Base-by-base conservation (phyloP, 495 filamentous ascomycete genomes). In the Penicillium egyptiacum region DNA sequence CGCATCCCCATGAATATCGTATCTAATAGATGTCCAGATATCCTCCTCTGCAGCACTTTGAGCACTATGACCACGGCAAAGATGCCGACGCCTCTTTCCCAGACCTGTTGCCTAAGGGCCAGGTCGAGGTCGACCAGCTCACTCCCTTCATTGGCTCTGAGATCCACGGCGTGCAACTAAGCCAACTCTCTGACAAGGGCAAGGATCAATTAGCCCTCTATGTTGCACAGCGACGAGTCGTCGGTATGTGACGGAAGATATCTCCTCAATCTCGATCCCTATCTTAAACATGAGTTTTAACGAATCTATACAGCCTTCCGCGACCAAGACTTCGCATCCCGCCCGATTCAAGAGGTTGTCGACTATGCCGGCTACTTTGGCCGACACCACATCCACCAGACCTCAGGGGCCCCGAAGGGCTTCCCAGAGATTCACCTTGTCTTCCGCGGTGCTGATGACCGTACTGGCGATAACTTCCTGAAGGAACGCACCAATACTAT, bases 401-500 rank as follows among this genome's bases (percentile, higher is more conserved):
- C 83, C 19, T 85, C 79, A 5, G 83, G 83, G 11, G 77, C 81
- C 5, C 83, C 84, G 22, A 79, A 81, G 58, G 85, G 78, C 28
- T 80, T 75, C 67, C 83, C 82, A 0, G 78, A 86, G 56, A 67
- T 87, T 49, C 84, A 87, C 58, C 77, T 87, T 6, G 82, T 85
- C 17, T 81, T 86, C 67, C 78, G 82, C 1, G 79, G 80, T 10
- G 80, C 79, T 23, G 78, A 81, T 8, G 81, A 83, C 42, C 73
- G 68, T 35, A 74, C 72, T 12, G 73, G 75, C 35, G 64, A 72
- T 22, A 71, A 73, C 52, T 84, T 83, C 70, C 76, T 84, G 35
- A 71, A 75, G 33, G 71, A 76, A 45, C 79, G 79, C 40, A 83
- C 79, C 14, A 86, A 82, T 60, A 80, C 79, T 10, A 76, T 83